These are phyloP conservation scores for Cyberlindnera japonica DNA, from an alignment of 805 yeast genomes.

Conservation along the genomic window DNA sequence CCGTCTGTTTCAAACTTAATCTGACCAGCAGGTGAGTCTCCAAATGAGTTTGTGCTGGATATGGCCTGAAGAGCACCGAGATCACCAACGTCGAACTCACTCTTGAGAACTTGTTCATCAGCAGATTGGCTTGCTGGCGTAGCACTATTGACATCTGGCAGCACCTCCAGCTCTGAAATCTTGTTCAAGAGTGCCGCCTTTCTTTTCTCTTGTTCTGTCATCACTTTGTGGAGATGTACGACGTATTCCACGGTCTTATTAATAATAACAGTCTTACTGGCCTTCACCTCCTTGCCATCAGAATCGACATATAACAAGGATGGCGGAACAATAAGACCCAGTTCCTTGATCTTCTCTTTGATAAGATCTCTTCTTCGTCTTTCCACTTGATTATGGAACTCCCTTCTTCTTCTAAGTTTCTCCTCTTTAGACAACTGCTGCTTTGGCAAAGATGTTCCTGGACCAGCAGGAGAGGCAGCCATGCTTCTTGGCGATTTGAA, in stretches of 20 bases:
- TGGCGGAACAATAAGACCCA: slow-evolving; percentile 80
- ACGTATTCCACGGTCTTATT: slow-evolving; percentile 80
- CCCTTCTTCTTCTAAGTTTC: slow-evolving; percentile 72
- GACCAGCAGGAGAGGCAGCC: slow-evolving; percentile 29
- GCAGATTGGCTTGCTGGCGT: slow-evolving; percentile 8
- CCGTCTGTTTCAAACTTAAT: slow-evolving; percentile 25
- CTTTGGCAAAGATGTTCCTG: slow-evolving; percentile 28
- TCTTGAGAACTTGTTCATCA: slow-evolving; percentile 2
- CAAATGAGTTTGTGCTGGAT: slow-evolving; percentile 11
- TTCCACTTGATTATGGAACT: slow-evolving; percentile 92
- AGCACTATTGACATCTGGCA: slow-evolving; percentile 17
- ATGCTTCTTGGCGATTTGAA: slow-evolving; percentile 31
- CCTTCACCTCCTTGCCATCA: slow-evolving; percentile 62
- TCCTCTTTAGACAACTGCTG: slow-evolving; percentile 53
- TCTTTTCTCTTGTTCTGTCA: slow-evolving; percentile 51
- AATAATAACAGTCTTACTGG: slow-evolving; percentile 78
- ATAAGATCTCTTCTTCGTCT: slow-evolving; percentile 87
- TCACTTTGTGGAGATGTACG: slow-evolving; percentile 56
- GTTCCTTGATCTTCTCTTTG: slow-evolving; percentile 81
- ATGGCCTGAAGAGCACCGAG: neutral
- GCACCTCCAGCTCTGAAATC: slow-evolving; percentile 33
- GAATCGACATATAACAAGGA: slow-evolving; percentile 45
- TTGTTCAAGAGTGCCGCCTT: slow-evolving; percentile 38
- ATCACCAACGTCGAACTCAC: neutral
- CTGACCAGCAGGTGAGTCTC: slow-evolving; percentile 11